Conservation (phyloP, 2,329 filamentous ascomycete genomes). For the Aspergillus sergii region DNA sequence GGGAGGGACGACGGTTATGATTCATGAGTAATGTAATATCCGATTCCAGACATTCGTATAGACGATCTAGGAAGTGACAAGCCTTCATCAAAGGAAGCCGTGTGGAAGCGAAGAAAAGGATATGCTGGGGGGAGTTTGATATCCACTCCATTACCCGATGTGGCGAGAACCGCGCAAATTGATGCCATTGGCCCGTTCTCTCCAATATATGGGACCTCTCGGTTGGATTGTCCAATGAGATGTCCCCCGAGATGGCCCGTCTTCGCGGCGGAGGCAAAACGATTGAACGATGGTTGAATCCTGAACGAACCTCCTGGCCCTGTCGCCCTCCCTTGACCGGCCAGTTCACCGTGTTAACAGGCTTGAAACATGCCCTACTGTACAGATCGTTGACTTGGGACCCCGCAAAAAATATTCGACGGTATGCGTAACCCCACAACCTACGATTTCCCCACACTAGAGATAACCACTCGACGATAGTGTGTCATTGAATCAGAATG, state of each 20-base stretch:
- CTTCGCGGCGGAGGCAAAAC: not conserved
- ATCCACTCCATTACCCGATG: not conserved
- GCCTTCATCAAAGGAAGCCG: not conserved
- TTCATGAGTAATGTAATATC: not conserved
- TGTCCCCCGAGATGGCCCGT: not conserved
- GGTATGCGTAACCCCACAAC: not conserved
- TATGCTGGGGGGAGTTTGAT: not conserved
- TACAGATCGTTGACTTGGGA: not conserved
- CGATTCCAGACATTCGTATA: not conserved
- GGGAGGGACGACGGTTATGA: not conserved
- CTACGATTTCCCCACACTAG: not conserved
- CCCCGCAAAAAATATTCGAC: not conserved
- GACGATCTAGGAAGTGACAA: not conserved
- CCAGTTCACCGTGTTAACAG: not conserved
- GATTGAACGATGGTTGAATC: not conserved
- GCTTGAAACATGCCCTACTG: not conserved
- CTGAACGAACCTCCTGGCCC: not conserved
- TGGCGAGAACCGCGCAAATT: slow-evolving; percentile 11
- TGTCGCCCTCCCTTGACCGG: not conserved
- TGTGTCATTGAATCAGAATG: not conserved
- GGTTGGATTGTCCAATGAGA: not conserved
- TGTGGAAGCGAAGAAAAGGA: not conserved
- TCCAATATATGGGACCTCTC: not conserved
- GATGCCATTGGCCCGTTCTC: slow-evolving; percentile 13
- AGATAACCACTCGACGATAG: not conserved